phyloP scores from a whole-genome alignment of 305 asterid genomes.

The Fraxinus albicans region DNA sequence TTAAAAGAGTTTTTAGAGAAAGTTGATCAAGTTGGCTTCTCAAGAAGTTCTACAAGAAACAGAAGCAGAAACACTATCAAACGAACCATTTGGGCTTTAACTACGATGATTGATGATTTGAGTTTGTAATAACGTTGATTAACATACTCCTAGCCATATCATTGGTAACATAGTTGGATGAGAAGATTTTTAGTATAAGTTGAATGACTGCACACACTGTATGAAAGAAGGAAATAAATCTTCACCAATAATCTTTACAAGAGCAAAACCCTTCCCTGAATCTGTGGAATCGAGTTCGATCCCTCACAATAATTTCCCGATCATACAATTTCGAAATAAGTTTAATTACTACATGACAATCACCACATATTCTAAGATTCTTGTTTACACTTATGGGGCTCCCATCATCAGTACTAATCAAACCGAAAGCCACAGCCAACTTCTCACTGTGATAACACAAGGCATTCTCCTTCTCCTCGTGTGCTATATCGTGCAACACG shows the following conservation, averaged over 20 bases:
- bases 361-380: slow-evolving; percentile 95
- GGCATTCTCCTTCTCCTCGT: slow-evolving; percentile 90
- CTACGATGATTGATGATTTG: neutral
- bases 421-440: slow-evolving; percentile 78
- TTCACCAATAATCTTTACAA: slow-evolving; percentile 83
- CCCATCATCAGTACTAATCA: slow-evolving; percentile 54
- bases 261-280: slow-evolving; percentile 76
- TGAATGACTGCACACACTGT: neutral
- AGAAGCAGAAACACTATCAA: neutral
- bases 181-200: neutral
- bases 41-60: neutral
- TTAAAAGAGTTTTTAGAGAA: neutral
- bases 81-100: neutral
- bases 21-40: neutral
- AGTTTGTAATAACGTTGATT: neutral
- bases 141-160: neutral
- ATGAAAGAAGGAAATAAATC: neutral
- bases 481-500: slow-evolving; percentile 87
- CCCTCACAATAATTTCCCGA: slow-evolving; percentile 81
- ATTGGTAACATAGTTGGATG: neutral
- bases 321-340: slow-evolving; percentile 63
- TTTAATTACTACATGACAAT: slow-evolving; percentile 84
- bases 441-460: slow-evolving; percentile 87
- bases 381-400: slow-evolving; percentile 64
- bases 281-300: slow-evolving; percentile 82